Conservation (phyloP, 2,329 filamentous ascomycete genomes). For the Colletotrichum eleusines region DNA sequence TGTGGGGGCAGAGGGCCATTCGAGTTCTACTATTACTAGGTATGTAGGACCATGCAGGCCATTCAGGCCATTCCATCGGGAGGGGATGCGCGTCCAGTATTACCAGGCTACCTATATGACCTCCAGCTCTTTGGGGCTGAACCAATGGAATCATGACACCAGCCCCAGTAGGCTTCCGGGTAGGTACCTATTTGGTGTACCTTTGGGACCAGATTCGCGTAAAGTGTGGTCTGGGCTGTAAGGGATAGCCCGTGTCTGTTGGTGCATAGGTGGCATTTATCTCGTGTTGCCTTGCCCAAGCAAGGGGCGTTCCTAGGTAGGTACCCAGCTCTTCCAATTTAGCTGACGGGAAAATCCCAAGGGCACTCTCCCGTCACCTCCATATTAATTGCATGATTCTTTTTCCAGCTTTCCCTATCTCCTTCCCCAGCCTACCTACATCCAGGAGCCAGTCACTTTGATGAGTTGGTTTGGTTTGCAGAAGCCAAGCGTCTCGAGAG, state of each 20-base stretch:
- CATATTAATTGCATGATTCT: constrained; percentile 40
- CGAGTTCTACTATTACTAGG: too few relatives aligned
- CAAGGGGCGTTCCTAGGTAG: constrained; percentile 33
- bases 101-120: not conserved
- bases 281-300: constrained; percentile 29
- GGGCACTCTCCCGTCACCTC: constrained; percentile 36
- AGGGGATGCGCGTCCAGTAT: constrained; percentile 28
- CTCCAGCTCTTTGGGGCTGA: constrained; percentile 1
- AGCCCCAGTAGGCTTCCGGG: not conserved
- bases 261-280: constrained; percentile 43
- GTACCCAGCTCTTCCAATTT: constrained; percentile 36
- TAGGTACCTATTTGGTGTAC: not conserved
- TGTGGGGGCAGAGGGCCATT: constrained; percentile 34
- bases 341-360: constrained; percentile 32
- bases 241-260: constrained; percentile 39
- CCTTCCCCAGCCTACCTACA: constrained; percentile 11
- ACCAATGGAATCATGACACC: constrained; percentile 18
- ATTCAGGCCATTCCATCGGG: constrained; percentile 37
- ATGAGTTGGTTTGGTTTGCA: constrained; percentile 29
- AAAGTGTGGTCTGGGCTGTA: constrained; percentile 35
- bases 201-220: constrained; percentile 31
- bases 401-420: constrained; percentile 22
- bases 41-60: constrained; percentile 24
- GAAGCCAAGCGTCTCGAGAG: constrained; percentile 26
- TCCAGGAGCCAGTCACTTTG: constrained; percentile 23